These are phyloP conservation scores for Cladosporium sp. DNA, from an alignment of 2,329 filamentous ascomycete genomes.

Conservation along the genomic window DNA sequence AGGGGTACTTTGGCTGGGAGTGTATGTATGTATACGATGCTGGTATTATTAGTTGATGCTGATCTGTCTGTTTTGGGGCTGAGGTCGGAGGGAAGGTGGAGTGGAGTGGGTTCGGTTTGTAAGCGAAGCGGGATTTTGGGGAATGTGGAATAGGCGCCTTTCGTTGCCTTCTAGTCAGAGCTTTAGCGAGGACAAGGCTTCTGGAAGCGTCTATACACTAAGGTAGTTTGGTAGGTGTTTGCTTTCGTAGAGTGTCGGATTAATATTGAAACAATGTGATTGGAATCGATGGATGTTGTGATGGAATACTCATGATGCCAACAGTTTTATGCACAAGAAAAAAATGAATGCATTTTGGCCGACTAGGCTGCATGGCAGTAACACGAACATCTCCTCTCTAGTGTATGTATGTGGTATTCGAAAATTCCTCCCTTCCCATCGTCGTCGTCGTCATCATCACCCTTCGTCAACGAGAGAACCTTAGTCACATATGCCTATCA, in stretches of 20 bases:
- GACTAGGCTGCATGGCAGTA: not conserved
- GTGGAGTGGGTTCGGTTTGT: slow-evolving; percentile 2
- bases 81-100: not conserved
- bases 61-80: not conserved
- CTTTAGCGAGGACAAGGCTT: slow-evolving; percentile 12
- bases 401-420: not conserved
- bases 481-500: slow-evolving; percentile 1
- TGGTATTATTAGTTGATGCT: not conserved
- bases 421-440: not conserved
- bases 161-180: not conserved
- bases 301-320: not conserved
- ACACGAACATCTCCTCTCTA: slow-evolving; percentile 3
- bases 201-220: slow-evolving; percentile 17
- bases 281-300: not conserved
- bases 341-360: not conserved
- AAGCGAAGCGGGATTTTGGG: slow-evolving; percentile 4
- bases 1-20: not conserved
- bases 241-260: not conserved
- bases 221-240: not conserved
- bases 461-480: not conserved
- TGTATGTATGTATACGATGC: not conserved
- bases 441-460: not conserved
- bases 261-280: not conserved
- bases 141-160: slow-evolving; percentile 10
- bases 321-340: not conserved